Evolutionary conservation across 2,329 filamentous ascomycete genomes (phyloP).

Genomic region (Nakataea oryzae): DNA sequence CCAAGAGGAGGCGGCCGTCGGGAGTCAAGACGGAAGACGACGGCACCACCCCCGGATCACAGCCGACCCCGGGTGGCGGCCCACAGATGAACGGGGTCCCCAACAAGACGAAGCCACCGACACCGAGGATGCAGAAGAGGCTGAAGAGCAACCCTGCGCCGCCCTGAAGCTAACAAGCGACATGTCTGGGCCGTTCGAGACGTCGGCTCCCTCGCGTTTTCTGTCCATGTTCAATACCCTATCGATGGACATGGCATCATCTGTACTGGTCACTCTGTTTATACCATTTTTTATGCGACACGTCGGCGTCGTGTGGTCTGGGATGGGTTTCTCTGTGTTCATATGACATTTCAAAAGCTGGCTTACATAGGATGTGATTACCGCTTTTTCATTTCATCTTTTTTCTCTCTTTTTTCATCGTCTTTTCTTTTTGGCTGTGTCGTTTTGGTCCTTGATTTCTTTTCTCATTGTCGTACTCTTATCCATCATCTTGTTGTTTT

Average conservation of each 20-base stretch:
- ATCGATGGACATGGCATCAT: neutral
- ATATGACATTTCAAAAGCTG: conserved; percentile 1
- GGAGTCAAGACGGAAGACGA: conserved; percentile 49
- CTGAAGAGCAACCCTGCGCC: conserved; percentile 33
- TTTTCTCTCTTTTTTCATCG: neutral
- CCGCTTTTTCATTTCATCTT: neutral
- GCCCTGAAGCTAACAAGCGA: neutral
- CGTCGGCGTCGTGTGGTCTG: conserved; percentile 1
- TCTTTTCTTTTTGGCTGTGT: neutral
- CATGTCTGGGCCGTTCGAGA: neutral
- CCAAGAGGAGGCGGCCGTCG: conserved; percentile 47
- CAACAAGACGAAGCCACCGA: conserved; percentile 41
- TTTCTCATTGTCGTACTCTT: neutral
- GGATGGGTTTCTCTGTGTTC: neutral
- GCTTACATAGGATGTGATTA: neutral
- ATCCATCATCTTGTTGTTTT: neutral
- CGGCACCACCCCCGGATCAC: conserved; percentile 24
- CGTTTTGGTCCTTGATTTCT: neutral
- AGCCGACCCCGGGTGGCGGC: conserved; percentile 32
- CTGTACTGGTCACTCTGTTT: neutral
- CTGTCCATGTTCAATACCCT: neutral
- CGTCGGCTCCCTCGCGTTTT: neutral
- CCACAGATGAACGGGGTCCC: conserved; percentile 41
- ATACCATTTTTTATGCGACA: conserved; percentile 2
- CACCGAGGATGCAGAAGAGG: conserved; percentile 45